Conservation (phyloP, 2,329 filamentous ascomycete species). For the Teratosphaeria pseudoeucalypti region DNA sequence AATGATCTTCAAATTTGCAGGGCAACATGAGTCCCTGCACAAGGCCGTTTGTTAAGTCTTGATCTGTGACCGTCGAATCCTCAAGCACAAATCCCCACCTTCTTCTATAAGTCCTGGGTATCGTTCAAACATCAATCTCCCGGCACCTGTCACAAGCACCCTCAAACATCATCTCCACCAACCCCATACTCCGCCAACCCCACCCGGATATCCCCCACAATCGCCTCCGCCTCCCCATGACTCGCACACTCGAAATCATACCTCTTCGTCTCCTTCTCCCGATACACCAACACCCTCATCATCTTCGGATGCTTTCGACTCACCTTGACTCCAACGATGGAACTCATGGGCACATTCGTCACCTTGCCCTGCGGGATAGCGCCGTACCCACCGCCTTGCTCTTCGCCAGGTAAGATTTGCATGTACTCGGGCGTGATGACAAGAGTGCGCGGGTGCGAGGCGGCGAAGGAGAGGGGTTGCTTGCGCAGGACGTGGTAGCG, state of each 20-base stretch:
- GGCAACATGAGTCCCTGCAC: not conserved
- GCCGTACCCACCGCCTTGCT: constrained; percentile 8
- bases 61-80: no score
- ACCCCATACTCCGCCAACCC: constrained; percentile 31
- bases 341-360: constrained; percentile 72
- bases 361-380: constrained; percentile 39
- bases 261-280: constrained; percentile 63
- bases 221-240: constrained; percentile 62
- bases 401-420: constrained; percentile 58
- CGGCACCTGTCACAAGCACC: not conserved
- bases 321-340: constrained; percentile 73
- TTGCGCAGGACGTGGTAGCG: constrained; percentile 74
- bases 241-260: constrained; percentile 78
- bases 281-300: constrained; percentile 70
- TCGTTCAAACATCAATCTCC: not conserved
- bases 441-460: constrained; percentile 63
- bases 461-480: constrained; percentile 71
- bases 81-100: not conserved
- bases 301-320: constrained; percentile 69
- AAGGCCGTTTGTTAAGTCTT: not conserved
- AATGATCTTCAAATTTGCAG: not conserved
- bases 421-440: constrained; percentile 80
- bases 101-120: not conserved
- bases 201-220: constrained; percentile 68
- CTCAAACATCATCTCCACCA: constrained; percentile 6